Percentiles rank a stretch among this genome's conserved stretches.
Conservation (phyloP, 345 rosid genomes). For the Angophora floribunda region DNA sequence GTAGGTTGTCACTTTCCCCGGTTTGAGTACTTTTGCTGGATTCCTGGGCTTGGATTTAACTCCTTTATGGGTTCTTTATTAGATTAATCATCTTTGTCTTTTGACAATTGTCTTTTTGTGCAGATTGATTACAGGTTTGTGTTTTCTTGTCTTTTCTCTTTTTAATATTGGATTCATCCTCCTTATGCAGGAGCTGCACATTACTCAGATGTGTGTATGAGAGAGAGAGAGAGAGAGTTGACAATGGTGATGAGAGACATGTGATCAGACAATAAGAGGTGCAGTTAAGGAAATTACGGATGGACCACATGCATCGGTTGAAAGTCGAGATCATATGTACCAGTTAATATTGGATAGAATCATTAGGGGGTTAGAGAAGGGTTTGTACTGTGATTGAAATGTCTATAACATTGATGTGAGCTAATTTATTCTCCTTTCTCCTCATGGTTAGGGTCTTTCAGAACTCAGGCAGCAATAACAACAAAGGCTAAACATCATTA, state of each 20-base stretch:
- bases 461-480: not conserved
- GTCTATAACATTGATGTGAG: not conserved
- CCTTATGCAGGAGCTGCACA: not conserved
- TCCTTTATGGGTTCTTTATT: not conserved
- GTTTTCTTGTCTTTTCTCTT: not conserved
- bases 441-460: not conserved
- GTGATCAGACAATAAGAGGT: not conserved
- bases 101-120: not conserved
- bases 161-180: not conserved
- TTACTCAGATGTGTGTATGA: not conserved
- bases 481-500: not conserved
- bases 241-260: not conserved
- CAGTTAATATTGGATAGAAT: not conserved
- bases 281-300: not conserved
- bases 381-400: not conserved
- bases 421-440: not conserved
- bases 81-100: not conserved
- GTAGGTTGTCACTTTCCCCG: not conserved
- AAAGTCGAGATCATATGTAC: not conserved
- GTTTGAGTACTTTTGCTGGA: constrained; percentile 4
- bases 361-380: not conserved
- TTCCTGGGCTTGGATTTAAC: constrained; percentile 4
- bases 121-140: not conserved
- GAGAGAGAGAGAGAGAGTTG: not conserved
- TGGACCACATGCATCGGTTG: not conserved